phyloP scores from a whole-genome alignment of 257 asterid species.

The Cynanchum wilfordii region DNA sequence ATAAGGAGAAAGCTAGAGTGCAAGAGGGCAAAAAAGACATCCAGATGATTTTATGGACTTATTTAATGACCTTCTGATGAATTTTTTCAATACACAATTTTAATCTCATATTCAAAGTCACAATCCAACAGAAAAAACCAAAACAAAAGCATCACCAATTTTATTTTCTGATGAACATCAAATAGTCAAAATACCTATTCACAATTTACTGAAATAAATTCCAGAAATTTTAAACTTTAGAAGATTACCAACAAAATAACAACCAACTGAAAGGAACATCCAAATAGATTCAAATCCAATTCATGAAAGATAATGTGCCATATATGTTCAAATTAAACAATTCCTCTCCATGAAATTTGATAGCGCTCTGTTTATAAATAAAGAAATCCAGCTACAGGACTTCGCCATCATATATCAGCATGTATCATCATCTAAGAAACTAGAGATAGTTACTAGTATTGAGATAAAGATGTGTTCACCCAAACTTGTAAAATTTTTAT shows the following conservation, averaged over 20 bases:
- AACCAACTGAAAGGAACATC: no score
- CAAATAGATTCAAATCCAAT: not conserved
- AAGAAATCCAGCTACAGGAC: not conserved
- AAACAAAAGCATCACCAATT: no score
- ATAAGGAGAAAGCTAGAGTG: no score
- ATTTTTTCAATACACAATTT: no score
- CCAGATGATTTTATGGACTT: not conserved
- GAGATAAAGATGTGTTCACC: not conserved
- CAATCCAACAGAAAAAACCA: no score
- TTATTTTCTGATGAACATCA: no score
- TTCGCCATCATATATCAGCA: not conserved
- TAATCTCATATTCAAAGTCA: no score
- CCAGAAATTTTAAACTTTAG: no score
- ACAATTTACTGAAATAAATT: no score
- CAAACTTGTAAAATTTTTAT: not conserved
- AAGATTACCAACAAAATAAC: no score
- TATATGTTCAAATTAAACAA: not conserved
- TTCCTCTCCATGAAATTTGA: not conserved
- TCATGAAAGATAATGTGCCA: not conserved
- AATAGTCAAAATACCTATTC: not conserved
- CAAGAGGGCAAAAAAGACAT: not conserved
- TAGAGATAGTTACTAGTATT: not conserved
- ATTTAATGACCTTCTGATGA: not conserved
- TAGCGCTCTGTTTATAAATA: not conserved
- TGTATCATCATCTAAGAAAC: not conserved